These are phyloP conservation scores for Dactylorhiza incarnata DNA, from an alignment of 106 monocot species.

Conservation along the genomic window DNA sequence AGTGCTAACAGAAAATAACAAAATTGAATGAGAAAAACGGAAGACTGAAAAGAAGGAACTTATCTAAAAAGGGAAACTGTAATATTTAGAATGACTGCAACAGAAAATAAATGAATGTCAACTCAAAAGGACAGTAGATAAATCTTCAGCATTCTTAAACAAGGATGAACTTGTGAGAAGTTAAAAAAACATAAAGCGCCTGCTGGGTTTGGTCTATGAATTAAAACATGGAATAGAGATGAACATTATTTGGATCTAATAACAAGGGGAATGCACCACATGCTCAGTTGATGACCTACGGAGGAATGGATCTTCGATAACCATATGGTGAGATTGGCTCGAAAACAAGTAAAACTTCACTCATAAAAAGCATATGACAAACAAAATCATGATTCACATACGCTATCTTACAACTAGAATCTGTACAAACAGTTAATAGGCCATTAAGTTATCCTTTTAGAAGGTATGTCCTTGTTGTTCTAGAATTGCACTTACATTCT, in stretches of 20 bases:
- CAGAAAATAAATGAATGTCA: no score
- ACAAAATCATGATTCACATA: no score
- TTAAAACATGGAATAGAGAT: background rate
- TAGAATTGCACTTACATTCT: background rate
- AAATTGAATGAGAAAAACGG: no score
- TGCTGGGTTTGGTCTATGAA: background rate
- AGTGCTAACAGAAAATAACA: no score
- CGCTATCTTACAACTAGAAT: background rate
- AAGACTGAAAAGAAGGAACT: no score
- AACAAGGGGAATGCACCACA: background rate
- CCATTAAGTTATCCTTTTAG: no score
- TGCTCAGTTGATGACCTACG: background rate
- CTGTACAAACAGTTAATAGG: background rate
- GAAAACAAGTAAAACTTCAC: background rate
- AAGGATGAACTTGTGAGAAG: background rate
- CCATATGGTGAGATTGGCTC: background rate
- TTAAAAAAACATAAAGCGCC: background rate
- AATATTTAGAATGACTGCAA: no score
- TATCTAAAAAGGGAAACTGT: no score
- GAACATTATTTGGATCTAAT: background rate
- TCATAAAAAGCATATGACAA: no score
- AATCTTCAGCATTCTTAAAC: background rate
- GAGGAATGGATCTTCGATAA: background rate
- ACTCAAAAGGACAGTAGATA: no score
- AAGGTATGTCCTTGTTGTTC: no score